phyloP scores from a whole-genome alignment of 1,284 basidiomycete genomes.

The Quambalaria eucalypti region DNA sequence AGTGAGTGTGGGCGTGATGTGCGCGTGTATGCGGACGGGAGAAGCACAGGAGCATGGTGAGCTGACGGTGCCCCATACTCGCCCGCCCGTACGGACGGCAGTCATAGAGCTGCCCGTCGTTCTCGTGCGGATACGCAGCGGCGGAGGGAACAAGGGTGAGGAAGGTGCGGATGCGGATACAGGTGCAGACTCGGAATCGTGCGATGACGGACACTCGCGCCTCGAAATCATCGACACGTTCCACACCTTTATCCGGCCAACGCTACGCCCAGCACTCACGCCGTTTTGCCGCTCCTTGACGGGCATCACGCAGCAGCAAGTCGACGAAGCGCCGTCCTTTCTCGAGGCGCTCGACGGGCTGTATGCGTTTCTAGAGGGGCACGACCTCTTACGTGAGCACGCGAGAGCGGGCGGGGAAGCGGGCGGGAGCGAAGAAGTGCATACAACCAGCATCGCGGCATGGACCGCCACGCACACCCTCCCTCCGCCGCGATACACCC shows the following conservation, averaged over 20 bases:
- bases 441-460: background rate
- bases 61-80: conserved; percentile 3
- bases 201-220: too few species aligned
- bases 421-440: background rate
- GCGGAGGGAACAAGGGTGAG: too few species aligned
- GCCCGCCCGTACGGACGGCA: conserved; percentile 11
- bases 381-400: conserved; percentile 46
- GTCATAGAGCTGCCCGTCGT: conserved; percentile 73
- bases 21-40: background rate
- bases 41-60: background rate
- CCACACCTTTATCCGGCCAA: conserved; percentile 76
- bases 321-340: conserved; percentile 70
- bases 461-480: conserved; percentile 10
- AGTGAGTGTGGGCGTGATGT: conserved; percentile 45
- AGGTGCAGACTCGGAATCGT: too few species aligned
- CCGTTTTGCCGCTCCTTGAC: conserved; percentile 78
- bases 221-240: conserved; percentile 57
- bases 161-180: too few species aligned
- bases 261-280: conserved; percentile 71
- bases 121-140: conserved; percentile 59
- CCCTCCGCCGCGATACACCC: background rate
- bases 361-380: conserved; percentile 56
- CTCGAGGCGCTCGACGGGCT: conserved; percentile 60
- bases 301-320: conserved; percentile 72
- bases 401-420: too few species aligned